Evolutionary conservation across 2,329 filamentous ascomycete species (phyloP).

Genomic region (Colletotrichum sp.): DNA sequence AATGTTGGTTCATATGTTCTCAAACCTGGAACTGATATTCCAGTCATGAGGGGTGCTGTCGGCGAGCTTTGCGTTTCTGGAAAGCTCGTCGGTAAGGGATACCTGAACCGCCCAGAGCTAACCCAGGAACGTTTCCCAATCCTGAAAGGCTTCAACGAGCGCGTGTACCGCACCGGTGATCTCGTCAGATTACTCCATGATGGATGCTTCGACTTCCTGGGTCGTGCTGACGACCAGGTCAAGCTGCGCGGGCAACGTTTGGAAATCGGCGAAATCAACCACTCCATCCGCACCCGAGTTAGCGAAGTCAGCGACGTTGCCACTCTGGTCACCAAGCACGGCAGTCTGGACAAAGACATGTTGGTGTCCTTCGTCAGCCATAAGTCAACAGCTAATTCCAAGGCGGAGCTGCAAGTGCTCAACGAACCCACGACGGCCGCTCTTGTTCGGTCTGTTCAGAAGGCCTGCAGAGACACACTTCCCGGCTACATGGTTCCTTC

Average conservation of each 20-base stretch:
- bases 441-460: constrained; percentile 30
- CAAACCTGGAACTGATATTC: constrained; percentile 68
- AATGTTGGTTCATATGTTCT: constrained; percentile 89
- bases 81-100: constrained; percentile 86
- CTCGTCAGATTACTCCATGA: constrained; percentile 83
- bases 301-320: constrained; percentile 69
- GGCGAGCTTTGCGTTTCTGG: constrained; percentile 91
- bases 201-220: constrained; percentile 84
- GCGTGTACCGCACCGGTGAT: constrained; percentile 88
- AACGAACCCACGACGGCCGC: background rate
- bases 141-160: constrained; percentile 59
- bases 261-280: constrained; percentile 91
- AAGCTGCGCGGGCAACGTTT: constrained; percentile 89
- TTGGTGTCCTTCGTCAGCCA: constrained; percentile 77
- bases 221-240: constrained; percentile 88
- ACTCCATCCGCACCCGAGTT: constrained; percentile 71
- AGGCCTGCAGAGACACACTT: constrained; percentile 70
- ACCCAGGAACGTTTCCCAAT: constrained; percentile 78
- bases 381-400: background rate
- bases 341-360: constrained; percentile 77
- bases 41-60: constrained; percentile 78
- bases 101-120: constrained; percentile 80
- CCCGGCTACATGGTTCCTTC: constrained; percentile 92
- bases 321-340: constrained; percentile 76
- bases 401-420: constrained; percentile 27